Evolutionary conservation across 1,284 basidiomycete species (phyloP), one percentile per base, ranked within the genome.

Genomic region (Phylloboletellus chloephorus): DNA sequence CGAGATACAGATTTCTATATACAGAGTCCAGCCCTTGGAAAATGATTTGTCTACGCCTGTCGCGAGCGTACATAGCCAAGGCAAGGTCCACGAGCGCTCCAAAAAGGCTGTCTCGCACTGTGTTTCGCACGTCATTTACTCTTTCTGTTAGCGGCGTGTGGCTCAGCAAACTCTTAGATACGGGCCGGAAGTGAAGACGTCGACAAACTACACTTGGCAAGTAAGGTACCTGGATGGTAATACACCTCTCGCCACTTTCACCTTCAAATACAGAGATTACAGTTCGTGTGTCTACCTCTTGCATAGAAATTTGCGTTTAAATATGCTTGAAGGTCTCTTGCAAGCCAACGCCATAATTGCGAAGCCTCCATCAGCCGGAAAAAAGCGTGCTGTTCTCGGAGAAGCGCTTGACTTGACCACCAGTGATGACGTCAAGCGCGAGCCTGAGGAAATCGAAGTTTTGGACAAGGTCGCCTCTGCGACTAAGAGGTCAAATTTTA

Each of bases 21-120:
- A 46, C 49, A 57, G 47, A 48, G 48, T 42, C 41, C 29, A 42
- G 9, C 0, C 2, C 6, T 13, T 32, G 1, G 38, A 30, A 26
- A 1, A 22, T 10, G 0, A 0, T 9, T 0, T 25, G 29, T 28
- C 22, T 24, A 7, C 5, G 11, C 6, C 24, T 16, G 3, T 3
- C 7, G 9, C 5, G 7, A 9, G n/a, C 8, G 22, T 15, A n/a
- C 7, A 28, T 2, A 32, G 24, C 20, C 52, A 39, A 43, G 50
- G 34, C 23, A 63, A 61, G 31, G 38, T 68, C 13, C 66, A 69
- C 24, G 67, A 68, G 29, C 57, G 57, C 11, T 54, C 60, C 10
- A 68, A 69, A 47, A 68, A 68, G 43, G 65, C 55, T 7, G 51
- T 64, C 3, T 54, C 58, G 2, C 65, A 69, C 21, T 57, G 60